Percentiles rank a stretch among this genome's conserved stretches.
Conservation (phyloP, 768 basidiomycete species). For the Termitomyces sp. region DNA sequence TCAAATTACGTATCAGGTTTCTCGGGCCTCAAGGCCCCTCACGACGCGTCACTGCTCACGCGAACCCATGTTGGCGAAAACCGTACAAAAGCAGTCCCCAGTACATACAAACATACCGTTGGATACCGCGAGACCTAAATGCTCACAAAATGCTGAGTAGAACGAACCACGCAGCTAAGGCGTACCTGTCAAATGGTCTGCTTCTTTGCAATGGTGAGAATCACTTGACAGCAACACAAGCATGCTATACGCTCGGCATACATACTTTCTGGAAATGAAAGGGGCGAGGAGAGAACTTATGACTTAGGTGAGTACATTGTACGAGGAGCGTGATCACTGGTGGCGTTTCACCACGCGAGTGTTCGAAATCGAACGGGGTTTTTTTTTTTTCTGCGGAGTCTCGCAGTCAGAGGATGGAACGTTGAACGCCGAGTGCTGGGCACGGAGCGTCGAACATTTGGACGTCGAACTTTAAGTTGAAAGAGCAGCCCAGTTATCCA, state of each 20-base stretch:
- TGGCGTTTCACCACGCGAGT: background rate
- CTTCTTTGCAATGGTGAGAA: background rate
- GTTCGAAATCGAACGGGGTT: no score
- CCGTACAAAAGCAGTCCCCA: background rate
- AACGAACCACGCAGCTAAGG: background rate
- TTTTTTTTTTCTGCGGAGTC: background rate
- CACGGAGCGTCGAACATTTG: background rate
- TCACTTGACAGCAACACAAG: no score
- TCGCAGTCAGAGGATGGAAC: background rate
- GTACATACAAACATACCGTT: background rate
- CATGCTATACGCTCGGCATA: background rate
- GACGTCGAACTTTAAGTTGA: background rate
- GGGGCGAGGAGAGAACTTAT: background rate
- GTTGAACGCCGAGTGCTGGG: background rate
- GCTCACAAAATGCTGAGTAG: background rate
- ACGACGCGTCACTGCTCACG: background rate
- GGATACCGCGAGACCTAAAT: background rate
- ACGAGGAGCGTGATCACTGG: background rate
- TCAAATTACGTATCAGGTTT: background rate
- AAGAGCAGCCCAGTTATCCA: background rate
- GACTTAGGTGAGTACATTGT: no score
- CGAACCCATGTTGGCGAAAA: background rate
- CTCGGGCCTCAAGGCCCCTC: background rate
- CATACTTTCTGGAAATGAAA: background rate
- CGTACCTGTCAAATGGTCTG: background rate